phyloP scores from a whole-genome alignment of 768 basidiomycete genomes.

The Pilatotrama ljubarskyi region DNA sequence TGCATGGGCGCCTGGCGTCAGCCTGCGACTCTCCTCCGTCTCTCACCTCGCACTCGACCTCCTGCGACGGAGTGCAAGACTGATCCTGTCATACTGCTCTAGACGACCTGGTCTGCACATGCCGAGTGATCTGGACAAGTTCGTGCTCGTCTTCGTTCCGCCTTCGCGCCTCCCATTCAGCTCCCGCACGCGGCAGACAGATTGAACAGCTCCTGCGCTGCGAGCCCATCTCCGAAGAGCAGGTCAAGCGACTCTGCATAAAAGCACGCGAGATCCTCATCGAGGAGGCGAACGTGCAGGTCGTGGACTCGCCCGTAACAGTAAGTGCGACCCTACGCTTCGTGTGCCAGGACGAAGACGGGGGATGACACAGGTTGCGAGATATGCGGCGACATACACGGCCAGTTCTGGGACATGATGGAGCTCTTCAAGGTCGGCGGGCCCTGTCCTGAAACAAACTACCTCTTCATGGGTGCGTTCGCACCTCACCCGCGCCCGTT shows the following conservation, averaged over 20 bases:
- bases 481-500: conserved; percentile 14
- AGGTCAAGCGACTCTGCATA: conserved; percentile 92
- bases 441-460: conserved; percentile 90
- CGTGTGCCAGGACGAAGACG: conserved; percentile 4
- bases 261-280: conserved; percentile 96
- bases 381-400: conserved; percentile 97
- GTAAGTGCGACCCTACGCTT: conserved; percentile 48
- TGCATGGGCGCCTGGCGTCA: not conserved
- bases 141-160: conserved; percentile 5
- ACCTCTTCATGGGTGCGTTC: conserved; percentile 89
- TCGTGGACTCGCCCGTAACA: conserved; percentile 94
- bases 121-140: conserved; percentile 22
- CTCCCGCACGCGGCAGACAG: conserved; percentile 57
- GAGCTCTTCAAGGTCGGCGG: conserved; percentile 94
- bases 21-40: not conserved
- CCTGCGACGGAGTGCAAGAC: not conserved
- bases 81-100: not conserved
- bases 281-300: conserved; percentile 97
- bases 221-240: conserved; percentile 92
- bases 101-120: conserved; percentile 1
- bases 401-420: conserved; percentile 95
- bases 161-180: not conserved
- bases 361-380: conserved; percentile 30
- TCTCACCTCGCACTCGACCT: not conserved
- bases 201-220: conserved; percentile 93